These are phyloP conservation scores for Puccinia polysora DNA, from an alignment of 1,284 basidiomycete species.

Conservation along the genomic window DNA sequence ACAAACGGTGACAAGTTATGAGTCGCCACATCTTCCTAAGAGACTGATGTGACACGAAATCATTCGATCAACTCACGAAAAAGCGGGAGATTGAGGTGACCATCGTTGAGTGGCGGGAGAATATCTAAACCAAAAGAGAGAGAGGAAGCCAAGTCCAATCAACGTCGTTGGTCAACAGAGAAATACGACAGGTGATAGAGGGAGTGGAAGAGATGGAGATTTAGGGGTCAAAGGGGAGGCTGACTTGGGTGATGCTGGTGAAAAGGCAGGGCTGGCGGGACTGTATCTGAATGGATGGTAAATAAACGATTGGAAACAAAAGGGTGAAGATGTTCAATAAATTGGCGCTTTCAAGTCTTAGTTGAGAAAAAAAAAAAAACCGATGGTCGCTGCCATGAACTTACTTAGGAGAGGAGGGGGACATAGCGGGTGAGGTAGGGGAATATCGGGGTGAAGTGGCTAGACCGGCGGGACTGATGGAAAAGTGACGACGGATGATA, in stretches of 20 bases:
- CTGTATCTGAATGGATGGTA: slow-evolving; percentile 24
- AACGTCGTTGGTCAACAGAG: neutral
- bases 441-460: slow-evolving; percentile 62
- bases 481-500: neutral
- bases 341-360: slow-evolving; percentile 59
- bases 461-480: slow-evolving; percentile 29
- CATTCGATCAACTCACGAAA: slow-evolving; percentile 22
- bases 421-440: slow-evolving; percentile 64
- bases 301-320: slow-evolving; percentile 47
- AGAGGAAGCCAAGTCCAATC: neutral
- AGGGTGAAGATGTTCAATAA: slow-evolving; percentile 68
- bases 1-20: neutral
- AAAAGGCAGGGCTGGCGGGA: slow-evolving; percentile 43
- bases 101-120: slow-evolving; percentile 40
- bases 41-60: neutral
- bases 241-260: slow-evolving; percentile 44
- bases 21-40: neutral
- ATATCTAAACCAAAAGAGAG: slow-evolving; percentile 19
- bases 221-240: neutral
- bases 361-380: slow-evolving; percentile 49
- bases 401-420: slow-evolving; percentile 52
- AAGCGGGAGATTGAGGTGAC: slow-evolving; percentile 44
- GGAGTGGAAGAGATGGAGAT: neutral
- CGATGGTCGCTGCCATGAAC: neutral
- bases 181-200: neutral